phyloP scores from a whole-genome alignment of 495 filamentous ascomycete species.

The Amniculicola lignicola region DNA sequence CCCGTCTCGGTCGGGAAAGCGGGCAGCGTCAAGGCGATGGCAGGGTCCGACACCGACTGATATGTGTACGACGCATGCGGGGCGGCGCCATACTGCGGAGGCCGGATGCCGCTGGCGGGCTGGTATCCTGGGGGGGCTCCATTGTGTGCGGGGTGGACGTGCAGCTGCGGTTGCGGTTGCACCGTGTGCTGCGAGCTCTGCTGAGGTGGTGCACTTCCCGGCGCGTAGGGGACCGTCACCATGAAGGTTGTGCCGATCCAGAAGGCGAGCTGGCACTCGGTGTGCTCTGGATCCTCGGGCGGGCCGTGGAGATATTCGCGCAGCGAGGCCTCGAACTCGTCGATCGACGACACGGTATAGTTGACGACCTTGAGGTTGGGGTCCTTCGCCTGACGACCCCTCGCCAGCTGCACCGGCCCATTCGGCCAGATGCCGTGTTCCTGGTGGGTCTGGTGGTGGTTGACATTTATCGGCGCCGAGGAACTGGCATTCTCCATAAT shows the following conservation, averaged over 20 bases:
- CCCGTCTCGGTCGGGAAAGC: neutral
- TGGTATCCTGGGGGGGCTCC: slow-evolving; percentile 29
- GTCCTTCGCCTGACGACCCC: slow-evolving; percentile 33
- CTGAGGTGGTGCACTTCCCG: neutral
- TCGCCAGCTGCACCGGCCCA: slow-evolving; percentile 28
- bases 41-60: slow-evolving; percentile 22
- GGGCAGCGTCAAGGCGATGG: slow-evolving; percentile 22
- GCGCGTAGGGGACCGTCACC: slow-evolving; percentile 5
- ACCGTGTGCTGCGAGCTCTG: neutral
- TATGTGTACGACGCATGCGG: slow-evolving; percentile 4
- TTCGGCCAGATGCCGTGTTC: slow-evolving; percentile 26
- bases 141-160: neutral
- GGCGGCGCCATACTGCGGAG: slow-evolving; percentile 18
- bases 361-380: slow-evolving; percentile 26
- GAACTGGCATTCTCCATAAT: slow-evolving; percentile 17
- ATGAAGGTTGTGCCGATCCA: slow-evolving; percentile 32
- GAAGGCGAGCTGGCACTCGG: slow-evolving; percentile 32
- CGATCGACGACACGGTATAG: slow-evolving; percentile 25
- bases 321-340: slow-evolving; percentile 33
- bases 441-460: slow-evolving; percentile 10
- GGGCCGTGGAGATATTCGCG: slow-evolving; percentile 30
- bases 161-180: slow-evolving; percentile 3
- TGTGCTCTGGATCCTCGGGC: slow-evolving; percentile 32
- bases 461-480: slow-evolving; percentile 7
- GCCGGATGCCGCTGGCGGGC: slow-evolving; percentile 18